Percentiles rank a stretch among this genome's conserved stretches.
phyloP scores from a whole-genome alignment of 495 filamentous ascomycete genomes.

The Lasiosphaeria ovina region DNA sequence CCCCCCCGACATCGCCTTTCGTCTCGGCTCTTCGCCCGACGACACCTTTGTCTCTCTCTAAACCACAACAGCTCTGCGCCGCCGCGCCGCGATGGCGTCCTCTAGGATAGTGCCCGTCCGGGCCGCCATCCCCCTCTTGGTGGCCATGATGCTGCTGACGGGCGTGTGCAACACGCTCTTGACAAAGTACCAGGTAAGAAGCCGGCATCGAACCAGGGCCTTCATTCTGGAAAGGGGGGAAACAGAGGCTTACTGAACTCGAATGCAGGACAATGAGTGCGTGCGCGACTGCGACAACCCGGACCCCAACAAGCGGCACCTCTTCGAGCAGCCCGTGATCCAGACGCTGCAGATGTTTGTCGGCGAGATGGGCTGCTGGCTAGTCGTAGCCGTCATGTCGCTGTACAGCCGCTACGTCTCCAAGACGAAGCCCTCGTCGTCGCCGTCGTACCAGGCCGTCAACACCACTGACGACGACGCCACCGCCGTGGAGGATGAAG shows the following conservation, averaged over 20 bases:
- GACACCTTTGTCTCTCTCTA: not conserved
- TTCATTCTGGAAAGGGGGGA: too few relatives aligned
- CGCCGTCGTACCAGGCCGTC: constrained; percentile 68
- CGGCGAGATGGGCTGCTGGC: constrained; percentile 89
- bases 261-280: constrained; percentile 84
- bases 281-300: constrained; percentile 80
- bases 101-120: constrained; percentile 38
- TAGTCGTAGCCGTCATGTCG: constrained; percentile 68
- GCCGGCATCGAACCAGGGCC: not conserved
- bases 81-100: not conserved
- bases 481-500: too few relatives aligned
- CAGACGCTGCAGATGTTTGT: constrained; percentile 96
- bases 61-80: not conserved
- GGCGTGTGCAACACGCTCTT: constrained; percentile 96
- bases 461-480: constrained; percentile 32
- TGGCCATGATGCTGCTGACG: constrained; percentile 84
- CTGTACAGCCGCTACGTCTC: constrained; percentile 59
- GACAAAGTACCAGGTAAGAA: constrained; percentile 85
- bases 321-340: constrained; percentile 93
- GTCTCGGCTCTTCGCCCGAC: not conserved
- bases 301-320: constrained; percentile 61
- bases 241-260: too few relatives aligned
- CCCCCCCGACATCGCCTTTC: too few relatives aligned
- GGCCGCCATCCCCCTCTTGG: constrained; percentile 73
- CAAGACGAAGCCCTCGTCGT: constrained; percentile 33